Base-by-base conservation (phyloP, 1,284 basidiomycete genomes). In the Heterobasidion annosum region DNA sequence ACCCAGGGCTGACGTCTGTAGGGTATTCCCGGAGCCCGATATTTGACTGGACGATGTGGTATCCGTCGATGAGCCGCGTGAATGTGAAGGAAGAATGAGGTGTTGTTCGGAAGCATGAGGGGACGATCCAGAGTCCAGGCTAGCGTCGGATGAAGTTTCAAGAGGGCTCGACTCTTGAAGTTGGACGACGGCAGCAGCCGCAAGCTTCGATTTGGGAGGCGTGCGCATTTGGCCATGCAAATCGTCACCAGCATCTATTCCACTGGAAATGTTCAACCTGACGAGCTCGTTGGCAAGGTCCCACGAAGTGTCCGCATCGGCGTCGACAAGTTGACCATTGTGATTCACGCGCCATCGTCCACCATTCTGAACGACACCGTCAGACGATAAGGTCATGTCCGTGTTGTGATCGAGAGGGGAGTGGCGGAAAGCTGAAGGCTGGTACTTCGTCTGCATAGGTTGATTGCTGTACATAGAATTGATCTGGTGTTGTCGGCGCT, bases 11-110 rank as follows among this genome's bases (percentile, higher is more conserved):
- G 70, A 70, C 46, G 72, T 73, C 53, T 83, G 71, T 61, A 85
- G 68, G 34, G 76, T 77, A 64, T 83, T 81, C 61, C 78, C 77
- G 47, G 71, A 63, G 34, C 67, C 71, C 48, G 85, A 84, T 57
- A 78, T 78, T 56, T 79, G 80, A 63, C 74, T 76, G 6, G 78
- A 84, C 47, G 73, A 71, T 16, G 81, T 76, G 16, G 82, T 84
- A 68, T 88, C 87, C 56, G 83, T 82, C 10, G 88, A 89, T 19
- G 86, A 87, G 51, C 82, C 88, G 55, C 86, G 81, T 57, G 86
- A 88, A 67, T 89, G 87, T 57, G 83, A 81, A 13, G 63, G 57
- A 43, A 79, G 73, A 54, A 69, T 76, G 61, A 82, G 77, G 55
- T 76, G 75, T 66, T 83, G 79, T 61, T 85, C 83, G 55, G 79